Base-by-base conservation (phyloP, 805 yeast genomes). In the Hanseniaspora osmophila region DNA sequence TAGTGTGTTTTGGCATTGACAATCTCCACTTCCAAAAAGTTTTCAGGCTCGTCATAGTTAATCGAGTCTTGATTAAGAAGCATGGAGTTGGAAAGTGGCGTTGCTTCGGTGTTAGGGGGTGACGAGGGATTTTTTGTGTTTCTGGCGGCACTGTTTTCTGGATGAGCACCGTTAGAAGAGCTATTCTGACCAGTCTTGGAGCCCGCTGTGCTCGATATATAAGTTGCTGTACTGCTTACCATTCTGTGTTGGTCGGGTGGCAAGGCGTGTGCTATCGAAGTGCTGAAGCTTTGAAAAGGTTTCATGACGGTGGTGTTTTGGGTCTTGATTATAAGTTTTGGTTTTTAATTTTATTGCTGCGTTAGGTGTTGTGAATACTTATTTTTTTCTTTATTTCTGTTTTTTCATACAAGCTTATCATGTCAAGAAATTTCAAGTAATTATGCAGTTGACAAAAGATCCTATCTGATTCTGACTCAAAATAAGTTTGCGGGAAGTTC, bases 1-100 rank as follows among this genome's bases (percentile, higher is more conserved):
- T 52, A 47, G 39, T 59, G 62, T 6, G 62, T 59, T 42, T 47
- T 54, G 1, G 65, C 63, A 40, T 56, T 51, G 46, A 68, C 48
- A 48, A 87, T 95, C 61, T 88, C 96, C 33, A 92, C 78, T 63
- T 90, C 98, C 37, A 90, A 71, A 57, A 87, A 85, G 64, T 86
- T 85, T 62, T 92, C 97, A 0, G 96, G 97, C 54, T 84, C 94
- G 0, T 94, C 95, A 58, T 92, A 92, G 29, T 46, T 46, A 10
- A 41, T 46, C 11, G 42, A 41, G 30, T 45, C 48, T 22, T 45
- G 44, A 10, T 42, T 22, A 22, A 22, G 15, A 13, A 45, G 19
- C 22, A 35, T 30, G 16, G 41, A 37, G 16, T 44, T 45, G 41
- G 41, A 22, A 22, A 22, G 27, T 22, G 27, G 6, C 6, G 27